Evolutionary conservation across 768 basidiomycete genomes (phyloP), one percentile per base, ranked within the genome.

Genomic region (Amyloporia xantha): DNA sequence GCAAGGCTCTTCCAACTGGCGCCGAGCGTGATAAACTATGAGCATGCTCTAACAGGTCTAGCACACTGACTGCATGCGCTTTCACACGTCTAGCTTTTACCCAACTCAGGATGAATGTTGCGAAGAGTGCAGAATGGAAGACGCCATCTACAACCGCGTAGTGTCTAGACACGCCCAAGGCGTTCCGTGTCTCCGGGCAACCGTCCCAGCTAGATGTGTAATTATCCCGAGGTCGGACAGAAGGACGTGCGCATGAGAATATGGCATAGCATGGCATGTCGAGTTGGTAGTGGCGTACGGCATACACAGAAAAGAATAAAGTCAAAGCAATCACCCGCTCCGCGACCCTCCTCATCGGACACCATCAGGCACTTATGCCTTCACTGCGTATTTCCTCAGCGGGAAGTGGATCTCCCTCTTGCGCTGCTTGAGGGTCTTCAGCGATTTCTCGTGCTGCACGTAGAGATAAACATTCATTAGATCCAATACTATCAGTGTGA

Each of bases 331-430:
- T 55, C 60, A 21, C 58, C 57, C 59, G 44, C 57, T 54, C 55
- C 53, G 41, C 52, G 44, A 47, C 48, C 44, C 50, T 19, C 54
- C 51, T 20, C 54, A 49, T 41, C 41, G 24, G 46, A 48, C 36
- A 17, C 54, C 23, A 17, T 44, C 27, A 37, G 40, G 38, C 57
- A 52, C 68, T 81, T 70, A 85, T 75, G 91, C 92, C 81, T 90
- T 94, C 68, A 97, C 86, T 55, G 94, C 93, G 71, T 86, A 99
- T 74, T 93, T 95, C 69, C 94, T 79, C 65, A 75, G 66, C 30
- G 93, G 91, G 78, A 96, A 96, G 77, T 96, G 93, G 60, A 78
- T 76, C 53, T 92, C 86, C 79, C 88, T 93, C 87, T 97, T 97
- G 71, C 72, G 76, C 70, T 94, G 91, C 75, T 86, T 91, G 71